Evolutionary conservation across 1,284 basidiomycete genomes (phyloP), one percentile per base, ranked within the genome.

Genomic region (Microstroma glucosiphilum): DNA sequence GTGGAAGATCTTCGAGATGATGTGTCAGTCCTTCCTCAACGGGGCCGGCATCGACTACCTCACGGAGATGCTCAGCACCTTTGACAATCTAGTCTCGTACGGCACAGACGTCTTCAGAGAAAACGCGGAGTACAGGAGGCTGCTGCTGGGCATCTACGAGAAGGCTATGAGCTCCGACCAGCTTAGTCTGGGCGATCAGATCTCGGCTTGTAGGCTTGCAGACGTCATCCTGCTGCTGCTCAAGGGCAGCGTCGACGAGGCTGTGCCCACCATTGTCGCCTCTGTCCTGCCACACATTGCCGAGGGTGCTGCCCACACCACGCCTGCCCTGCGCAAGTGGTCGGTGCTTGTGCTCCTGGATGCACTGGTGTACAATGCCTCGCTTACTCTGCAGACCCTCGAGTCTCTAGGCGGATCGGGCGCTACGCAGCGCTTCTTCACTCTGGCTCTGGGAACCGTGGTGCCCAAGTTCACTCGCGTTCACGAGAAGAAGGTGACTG

Each of bases 51-150:
- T 90, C 49, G 91, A 92, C 80, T 93, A 91, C 83, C 61, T 71
- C n/a, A 64, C 68, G 71, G 91, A 94, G 78, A 92, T 92, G 90
- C 83, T 92, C 51, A 89, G 90, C 8, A 87, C 89, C 2, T 81
- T 94, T 60, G 90, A 92, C 82, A 94, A 94, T 82, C 90, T 91
- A 79, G 83, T 94, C 59, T 90, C 89, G 13, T 93, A 87, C 75
- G 91, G 91, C 11, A 83, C 85, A 19, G 88, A 91, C 13, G 82
- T 86, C 13, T 87, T 94, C 80, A 87, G 87, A 72, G 76, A 84
- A 40, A 86, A 86, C 57, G 80, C 85, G 0, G 88, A 91, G 69
- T 92, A 93, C 80, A 85, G 87, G 73, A 84, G 86, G 69, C 91
- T 91, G 86, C 80, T 89, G 37, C 81, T 92, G 59, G 91, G 94